Evolutionary conservation across 768 basidiomycete species (phyloP), one percentile per base, ranked within the genome.

Genomic region (Phlegmacium glaucopus): DNA sequence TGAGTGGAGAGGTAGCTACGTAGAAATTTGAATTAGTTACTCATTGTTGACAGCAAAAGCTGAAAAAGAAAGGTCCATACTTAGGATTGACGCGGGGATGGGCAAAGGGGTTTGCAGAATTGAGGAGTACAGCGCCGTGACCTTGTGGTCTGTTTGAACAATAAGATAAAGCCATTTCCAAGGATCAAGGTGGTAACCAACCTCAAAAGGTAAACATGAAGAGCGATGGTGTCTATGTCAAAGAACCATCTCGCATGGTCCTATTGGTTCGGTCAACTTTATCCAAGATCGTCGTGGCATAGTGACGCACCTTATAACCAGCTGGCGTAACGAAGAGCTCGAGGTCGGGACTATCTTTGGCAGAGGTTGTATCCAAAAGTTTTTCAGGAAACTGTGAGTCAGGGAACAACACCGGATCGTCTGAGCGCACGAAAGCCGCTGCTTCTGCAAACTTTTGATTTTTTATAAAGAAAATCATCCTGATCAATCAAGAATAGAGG

Each of bases 391-490:
- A 74, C 42, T 71, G 59, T 1, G 49, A 51, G 6, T 58, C 48
- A 3, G 75, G 71, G 57, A 82, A 82, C 2, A 83, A 56, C 9
- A 53, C 56, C 1, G 73, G 72, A 48, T 85, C 78, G 47, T 75
- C 73, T 4, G 78, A 73, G 11, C 82, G 77, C 35, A 80, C 61
- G 54, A 86, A 85, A 1, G 80, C 83, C 25, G 74, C 79, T 4
- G 76, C 69, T 61, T 85, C 83, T 11, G 69, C 74, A 28, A 74
- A 66, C 75, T 77, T 49, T 17, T 42, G 11, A 54, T 39, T 77
- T 49, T 17, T 42, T n/a, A 54, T 39, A 29, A 38, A 37, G 22
- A 26, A 35, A 3, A 22, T 35, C n/a, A 13, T 4, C 12, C 10
- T 10, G 6, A 41, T 22, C 9, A 46, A 47, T 11, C 6, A 22